Evolutionary conservation across 495 filamentous ascomycete genomes (phyloP), one percentile per base, ranked within the genome.

Genomic region (Talaromyces adpressus): DNA sequence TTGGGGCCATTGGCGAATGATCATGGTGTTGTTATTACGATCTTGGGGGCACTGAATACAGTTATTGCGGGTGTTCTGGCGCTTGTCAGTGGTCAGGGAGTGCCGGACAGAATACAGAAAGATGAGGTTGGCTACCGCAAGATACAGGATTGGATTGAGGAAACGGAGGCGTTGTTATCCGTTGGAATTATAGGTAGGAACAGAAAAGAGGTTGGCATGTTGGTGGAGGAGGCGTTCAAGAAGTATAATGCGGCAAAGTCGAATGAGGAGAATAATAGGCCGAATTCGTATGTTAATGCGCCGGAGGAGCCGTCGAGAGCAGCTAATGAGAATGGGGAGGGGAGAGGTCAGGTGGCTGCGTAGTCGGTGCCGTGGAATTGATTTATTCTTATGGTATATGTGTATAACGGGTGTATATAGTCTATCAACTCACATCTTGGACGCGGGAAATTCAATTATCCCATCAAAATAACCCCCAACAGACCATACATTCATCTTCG

Each of bases 81-180:
- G 11, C 64, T 83, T 36, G 60, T 83, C 64, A 78, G 81, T 68
- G 82, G 82, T 63, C 81, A 79, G 62, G 81, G 81, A 0, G 67
- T 83, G 8, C 81, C 81, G 9, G 74, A 80, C 61, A 69, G 81
- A 4, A 78, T 80, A 41, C 73, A 79, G 14, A 71, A 75, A 54
- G 72, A 82, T 66, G 70, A 73, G 59, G 70, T 73, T 32, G 78
- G 82, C 65, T 78, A 82, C 62, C 62, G 61, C 32, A 77, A 76
- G 47, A 69, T 81, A 23, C 75, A 79, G 64, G 79, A 81, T 57
- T 74, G 71, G 62, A 68, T 83, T 57, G 77, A 77, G 69, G 74
- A 76, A 29, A 59, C 45, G 12, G 67, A 64, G n/a, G 12, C 60
- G 45, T 53, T 62, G 25, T 36, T 62, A 9, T 20, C 41, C 3